Evolutionary conservation across 1,139 yeast species (phyloP).

Genomic region (Geotrichum carabidarum): DNA sequence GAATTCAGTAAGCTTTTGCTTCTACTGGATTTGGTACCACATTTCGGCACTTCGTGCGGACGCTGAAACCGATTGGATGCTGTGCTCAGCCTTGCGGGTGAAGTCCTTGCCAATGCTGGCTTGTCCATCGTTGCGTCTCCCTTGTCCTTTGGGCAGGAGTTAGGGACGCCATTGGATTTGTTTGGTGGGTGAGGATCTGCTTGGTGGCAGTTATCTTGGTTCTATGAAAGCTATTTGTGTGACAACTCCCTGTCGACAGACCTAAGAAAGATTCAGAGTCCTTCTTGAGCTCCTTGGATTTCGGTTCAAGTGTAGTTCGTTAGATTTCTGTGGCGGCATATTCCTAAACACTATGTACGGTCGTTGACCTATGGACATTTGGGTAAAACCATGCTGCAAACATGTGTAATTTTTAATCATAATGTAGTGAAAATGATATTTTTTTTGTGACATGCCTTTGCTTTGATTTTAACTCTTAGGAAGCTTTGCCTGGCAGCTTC

Average conservation of each 20-base stretch:
- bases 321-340: conserved; percentile 58
- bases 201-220: conserved; percentile 8
- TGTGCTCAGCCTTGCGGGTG: conserved; percentile 5
- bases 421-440: no score
- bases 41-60: conserved; percentile 34
- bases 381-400: conserved; percentile 91
- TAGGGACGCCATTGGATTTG: conserved; percentile 30
- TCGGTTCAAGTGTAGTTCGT: conserved; percentile 35
- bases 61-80: conserved; percentile 24
- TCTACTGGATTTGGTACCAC: conserved; percentile 18
- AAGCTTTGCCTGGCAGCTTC: no score
- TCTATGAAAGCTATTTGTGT: conserved; percentile 28
- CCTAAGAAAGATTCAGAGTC: conserved; percentile 32
- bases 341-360: conserved; percentile 89
- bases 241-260: conserved; percentile 42
- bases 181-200: conserved; percentile 22
- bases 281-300: conserved; percentile 38
- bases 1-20: conserved; percentile 17
- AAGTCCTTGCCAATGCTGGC: conserved; percentile 17
- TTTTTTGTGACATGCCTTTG: no score
- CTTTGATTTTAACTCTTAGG: no score
- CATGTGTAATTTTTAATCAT: conserved; percentile 37
- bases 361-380: conserved; percentile 75
- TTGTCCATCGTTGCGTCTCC: conserved; percentile 30
- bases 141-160: conserved; percentile 26